A percentile compares a stretch with the other conserved stretches of the same genome.
These are phyloP conservation scores for Sonneratia alba DNA, from an alignment of 345 rosid species.

Conservation along the genomic window DNA sequence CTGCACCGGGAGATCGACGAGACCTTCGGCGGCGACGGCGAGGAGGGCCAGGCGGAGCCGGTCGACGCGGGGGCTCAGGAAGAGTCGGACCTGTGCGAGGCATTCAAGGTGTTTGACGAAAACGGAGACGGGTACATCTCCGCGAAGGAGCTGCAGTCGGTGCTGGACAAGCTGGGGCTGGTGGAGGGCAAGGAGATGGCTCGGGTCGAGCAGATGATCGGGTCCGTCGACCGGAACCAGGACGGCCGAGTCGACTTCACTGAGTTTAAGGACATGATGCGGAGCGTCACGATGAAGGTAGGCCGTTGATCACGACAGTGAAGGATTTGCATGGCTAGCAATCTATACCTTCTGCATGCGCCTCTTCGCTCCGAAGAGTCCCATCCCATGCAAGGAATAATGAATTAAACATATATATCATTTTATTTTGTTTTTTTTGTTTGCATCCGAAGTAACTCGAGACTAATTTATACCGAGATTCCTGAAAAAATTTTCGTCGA, in stretches of 20 bases:
- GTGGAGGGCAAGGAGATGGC: slow-evolving; percentile 60
- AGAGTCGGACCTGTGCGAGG: slow-evolving; percentile 69
- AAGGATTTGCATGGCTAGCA: no score
- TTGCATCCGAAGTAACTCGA: no score
- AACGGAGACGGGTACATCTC: slow-evolving; percentile 84
- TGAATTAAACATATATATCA: no score
- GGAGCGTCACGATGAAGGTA: slow-evolving; percentile 16
- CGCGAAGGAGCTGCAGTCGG: slow-evolving; percentile 59
- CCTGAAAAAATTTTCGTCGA: no score
- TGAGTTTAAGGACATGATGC: slow-evolving; percentile 92
- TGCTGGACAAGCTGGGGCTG: slow-evolving; percentile 63
- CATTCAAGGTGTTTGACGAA: slow-evolving; percentile 89
- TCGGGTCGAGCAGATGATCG: slow-evolving; percentile 72
- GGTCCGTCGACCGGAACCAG: slow-evolving; percentile 59
- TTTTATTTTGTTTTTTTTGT: no score
- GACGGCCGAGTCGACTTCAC: slow-evolving; percentile 85
- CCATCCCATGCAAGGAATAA: no score
- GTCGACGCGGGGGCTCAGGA: slow-evolving; percentile 20
- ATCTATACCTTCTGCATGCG: no score
- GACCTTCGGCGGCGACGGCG: slow-evolving; percentile 17
- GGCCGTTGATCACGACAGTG: no score
- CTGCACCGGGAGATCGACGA: slow-evolving; percentile 55
- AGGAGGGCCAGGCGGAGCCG: neutral
- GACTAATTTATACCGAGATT: no score
- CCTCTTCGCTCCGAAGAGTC: no score